These are phyloP conservation scores for Neurospora sp. DNA, from an alignment of 495 filamentous ascomycete species.

Conservation along the genomic window DNA sequence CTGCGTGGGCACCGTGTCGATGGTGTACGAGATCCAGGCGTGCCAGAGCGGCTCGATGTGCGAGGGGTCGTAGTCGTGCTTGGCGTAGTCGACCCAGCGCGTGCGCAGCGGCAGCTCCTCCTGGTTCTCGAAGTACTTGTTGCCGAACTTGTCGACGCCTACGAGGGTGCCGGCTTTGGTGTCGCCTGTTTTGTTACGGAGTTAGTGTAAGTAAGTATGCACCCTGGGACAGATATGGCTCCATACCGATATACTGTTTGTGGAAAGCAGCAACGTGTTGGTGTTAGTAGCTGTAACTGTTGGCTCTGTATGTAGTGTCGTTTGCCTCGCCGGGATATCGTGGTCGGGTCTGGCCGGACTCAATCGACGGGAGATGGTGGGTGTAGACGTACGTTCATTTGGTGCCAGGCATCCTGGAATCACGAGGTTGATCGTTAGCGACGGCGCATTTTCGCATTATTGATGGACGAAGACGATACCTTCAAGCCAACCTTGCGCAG, in stretches of 20 bases:
- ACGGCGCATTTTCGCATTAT: conserved; percentile 3
- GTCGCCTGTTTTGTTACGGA: conserved; percentile 54
- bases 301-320: background rate
- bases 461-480: conserved; percentile 35
- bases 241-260: conserved; percentile 57
- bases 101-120: conserved; percentile 94
- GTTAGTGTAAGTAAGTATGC: background rate
- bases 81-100: conserved; percentile 95
- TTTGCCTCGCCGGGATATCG: background rate
- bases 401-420: conserved; percentile 71
- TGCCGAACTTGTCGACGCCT: conserved; percentile 80
- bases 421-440: conserved; percentile 9
- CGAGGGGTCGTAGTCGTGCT: conserved; percentile 75
- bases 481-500: conserved; percentile 78
- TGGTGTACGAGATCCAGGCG: conserved; percentile 89
- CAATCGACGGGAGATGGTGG: background rate
- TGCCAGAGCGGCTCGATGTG: conserved; percentile 98
- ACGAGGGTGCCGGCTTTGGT: conserved; percentile 90
- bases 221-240: background rate
- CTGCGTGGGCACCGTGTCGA: conserved; percentile 72
- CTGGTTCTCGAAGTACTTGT: conserved; percentile 94
- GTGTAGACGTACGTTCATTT: conserved; percentile 69
- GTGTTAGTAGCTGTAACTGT: conserved; percentile 15
- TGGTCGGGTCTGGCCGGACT: background rate
- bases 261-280: conserved; percentile 1